phyloP scores from a whole-genome alignment of 2,329 filamentous ascomycete genomes.

The Achaetomium macrosporum region DNA sequence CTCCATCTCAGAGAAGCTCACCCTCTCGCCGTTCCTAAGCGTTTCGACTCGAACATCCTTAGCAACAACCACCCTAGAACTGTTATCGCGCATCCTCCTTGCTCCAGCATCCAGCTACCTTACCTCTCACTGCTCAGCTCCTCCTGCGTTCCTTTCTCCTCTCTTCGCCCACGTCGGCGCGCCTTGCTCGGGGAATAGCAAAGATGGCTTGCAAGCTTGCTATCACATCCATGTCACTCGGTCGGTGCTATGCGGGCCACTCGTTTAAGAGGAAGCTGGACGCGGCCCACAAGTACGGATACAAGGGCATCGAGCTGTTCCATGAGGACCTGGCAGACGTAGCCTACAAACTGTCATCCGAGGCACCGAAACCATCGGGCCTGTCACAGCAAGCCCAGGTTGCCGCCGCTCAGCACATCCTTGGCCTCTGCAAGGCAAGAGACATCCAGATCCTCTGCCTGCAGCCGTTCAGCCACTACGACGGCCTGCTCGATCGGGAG shows the following conservation, averaged over 20 bases:
- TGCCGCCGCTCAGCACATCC: slow-evolving; percentile 52
- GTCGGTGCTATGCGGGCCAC: slow-evolving; percentile 63
- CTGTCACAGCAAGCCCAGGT: slow-evolving; percentile 31
- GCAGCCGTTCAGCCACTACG: slow-evolving; percentile 74
- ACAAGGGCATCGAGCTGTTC: slow-evolving; percentile 69
- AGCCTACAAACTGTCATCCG: slow-evolving; percentile 32
- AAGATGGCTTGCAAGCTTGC: slow-evolving; percentile 55
- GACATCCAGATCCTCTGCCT: slow-evolving; percentile 58
- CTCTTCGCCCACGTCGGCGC: neutral
- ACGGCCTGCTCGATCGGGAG: slow-evolving; percentile 60
- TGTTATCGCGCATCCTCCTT: neutral
- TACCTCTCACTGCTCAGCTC: neutral
- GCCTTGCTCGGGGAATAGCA: neutral
- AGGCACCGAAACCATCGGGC: slow-evolving; percentile 2
- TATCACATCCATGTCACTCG: slow-evolving; percentile 73
- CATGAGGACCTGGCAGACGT: slow-evolving; percentile 67
- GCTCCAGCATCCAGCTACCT: neutral
- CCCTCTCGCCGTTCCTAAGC: neutral
- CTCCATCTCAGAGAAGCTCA: neutral
- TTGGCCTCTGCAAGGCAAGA: slow-evolving; percentile 50
- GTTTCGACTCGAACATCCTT: neutral
- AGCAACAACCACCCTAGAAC: neutral
- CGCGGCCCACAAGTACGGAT: slow-evolving; percentile 58
- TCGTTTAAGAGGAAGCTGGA: slow-evolving; percentile 60
- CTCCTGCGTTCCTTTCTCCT: neutral